phyloP scores from a whole-genome alignment of 257 asterid species.

The Fraxinus cuspidata region DNA sequence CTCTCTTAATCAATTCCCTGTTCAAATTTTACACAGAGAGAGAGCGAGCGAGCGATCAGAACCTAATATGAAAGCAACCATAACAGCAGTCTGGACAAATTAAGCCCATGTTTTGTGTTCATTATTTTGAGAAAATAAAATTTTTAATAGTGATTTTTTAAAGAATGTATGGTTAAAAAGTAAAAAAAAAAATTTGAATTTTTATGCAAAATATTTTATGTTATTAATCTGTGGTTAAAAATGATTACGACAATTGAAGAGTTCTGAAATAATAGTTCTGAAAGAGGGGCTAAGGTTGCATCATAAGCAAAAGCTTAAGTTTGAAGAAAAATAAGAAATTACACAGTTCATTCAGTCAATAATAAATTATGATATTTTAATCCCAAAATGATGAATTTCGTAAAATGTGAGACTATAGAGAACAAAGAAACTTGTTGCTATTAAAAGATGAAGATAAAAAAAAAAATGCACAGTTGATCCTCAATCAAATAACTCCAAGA shows the following conservation, averaged over 20 bases:
- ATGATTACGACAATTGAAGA: too few relatives aligned
- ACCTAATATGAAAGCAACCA: background rate
- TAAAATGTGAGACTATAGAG: conserved; percentile 14
- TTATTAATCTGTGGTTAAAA: too few relatives aligned
- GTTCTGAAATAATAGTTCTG: too few relatives aligned
- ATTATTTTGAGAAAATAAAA: too few relatives aligned
- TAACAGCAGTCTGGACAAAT: conserved; percentile 16
- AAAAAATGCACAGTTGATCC: conserved; percentile 25
- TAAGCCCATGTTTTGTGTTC: too few relatives aligned
- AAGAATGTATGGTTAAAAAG: too few relatives aligned
- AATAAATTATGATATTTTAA: conserved; percentile 13
- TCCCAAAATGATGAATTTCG: background rate
- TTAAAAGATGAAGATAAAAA: background rate
- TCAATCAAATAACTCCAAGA: conserved; percentile 42
- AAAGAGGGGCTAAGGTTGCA: background rate
- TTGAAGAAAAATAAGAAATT: conserved; percentile 11
- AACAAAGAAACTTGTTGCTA: conserved; percentile 17
- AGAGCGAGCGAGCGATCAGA: conserved; percentile 7
- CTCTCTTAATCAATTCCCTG: background rate
- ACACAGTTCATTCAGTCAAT: conserved; percentile 38
- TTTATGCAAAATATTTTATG: too few relatives aligned
- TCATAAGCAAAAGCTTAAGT: conserved; percentile 12
- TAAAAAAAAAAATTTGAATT: too few relatives aligned
- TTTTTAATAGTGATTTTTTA: too few relatives aligned
- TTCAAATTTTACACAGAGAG: background rate